Base-by-base conservation (phyloP, 176 grass and related monocot genomes). In the Panicum miliaceum region DNA sequence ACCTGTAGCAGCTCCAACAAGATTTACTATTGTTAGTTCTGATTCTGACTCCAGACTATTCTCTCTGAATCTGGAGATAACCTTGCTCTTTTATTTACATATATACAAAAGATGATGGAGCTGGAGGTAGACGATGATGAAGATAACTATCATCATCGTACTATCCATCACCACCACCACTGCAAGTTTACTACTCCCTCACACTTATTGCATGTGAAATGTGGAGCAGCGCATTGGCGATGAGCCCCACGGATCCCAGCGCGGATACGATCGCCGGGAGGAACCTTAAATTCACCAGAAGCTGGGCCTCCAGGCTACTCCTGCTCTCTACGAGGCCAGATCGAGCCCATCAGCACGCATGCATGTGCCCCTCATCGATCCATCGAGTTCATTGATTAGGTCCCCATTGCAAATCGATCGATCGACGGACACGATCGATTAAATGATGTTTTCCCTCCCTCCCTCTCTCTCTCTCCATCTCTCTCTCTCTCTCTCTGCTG, bases 141-240 rank as follows among this genome's bases (percentile, higher is more conserved):
- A n/a, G n/a, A n/a, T n/a, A n/a, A 32, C 29, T 32, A 32, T 32
- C 29, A 32, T 32, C 29, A 2, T 32, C 1, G 1, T 32, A 52
- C 15, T 5, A 53, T 53, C 51, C 19, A 53, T 34, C 26, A 32
- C 60, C 43, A 29, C 10, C 29, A 14, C 43, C 29, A 32, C n/a
- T 18, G 19, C 58, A 53, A 53, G 16, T 53, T 51, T 53, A 53
- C 51, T 5, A 80, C 23, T n/a, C n/a, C n/a, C n/a, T 53, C 10
- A 80, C 50, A 60, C 9, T 76, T 69, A 82, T 51, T 77, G 79
- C 71, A 87, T 82, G 79, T 18, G 43, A 76, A 68, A 54, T 6
- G 25, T 73, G 45, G 46, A 52, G 27, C 34, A 29, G 3, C 12
- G 40, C 3, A 12, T 47, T 29, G 25, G 16, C 22, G 23, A 57